Conservation (phyloP, 441 rosid species). For the Adansonia grandidieri region DNA sequence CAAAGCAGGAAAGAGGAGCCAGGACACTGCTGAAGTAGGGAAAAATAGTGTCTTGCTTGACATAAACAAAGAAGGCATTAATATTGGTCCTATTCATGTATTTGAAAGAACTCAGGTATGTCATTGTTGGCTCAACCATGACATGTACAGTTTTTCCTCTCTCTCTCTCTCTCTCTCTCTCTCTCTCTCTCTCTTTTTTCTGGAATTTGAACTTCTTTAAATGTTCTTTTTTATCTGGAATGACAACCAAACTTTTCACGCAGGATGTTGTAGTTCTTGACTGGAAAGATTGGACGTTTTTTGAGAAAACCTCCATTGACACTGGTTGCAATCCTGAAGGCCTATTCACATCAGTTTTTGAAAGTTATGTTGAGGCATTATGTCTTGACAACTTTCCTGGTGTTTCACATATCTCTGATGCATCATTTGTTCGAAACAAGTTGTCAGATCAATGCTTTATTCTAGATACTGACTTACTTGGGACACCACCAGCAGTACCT, state of each 20-base stretch:
- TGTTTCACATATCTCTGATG: conserved; percentile 27
- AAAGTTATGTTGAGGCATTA: conserved; percentile 42
- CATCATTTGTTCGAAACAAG: conserved; percentile 35
- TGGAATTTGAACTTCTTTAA: conserved; percentile 11
- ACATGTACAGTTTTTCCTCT: conserved; percentile 2
- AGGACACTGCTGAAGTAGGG: conserved; percentile 45
- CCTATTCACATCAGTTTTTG: conserved; percentile 39
- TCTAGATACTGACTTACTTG: conserved; percentile 38
- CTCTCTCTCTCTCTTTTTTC: not conserved
- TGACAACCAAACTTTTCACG: conserved; percentile 25
- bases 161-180: not conserved
- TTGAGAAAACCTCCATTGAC: conserved; percentile 39
- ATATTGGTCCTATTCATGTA: conserved; percentile 85
- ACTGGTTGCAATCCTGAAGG: conserved; percentile 32
- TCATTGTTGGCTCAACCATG: conserved; percentile 6
- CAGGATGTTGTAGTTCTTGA: conserved; percentile 62
- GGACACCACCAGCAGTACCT: conserved; percentile 38
- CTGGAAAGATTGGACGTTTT: conserved; percentile 76
- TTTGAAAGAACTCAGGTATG: conserved; percentile 73
- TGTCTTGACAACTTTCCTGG: conserved; percentile 44
- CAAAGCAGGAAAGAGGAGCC: conserved; percentile 54
- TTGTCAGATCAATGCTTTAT: conserved; percentile 32
- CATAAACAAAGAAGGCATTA: conserved; percentile 37
- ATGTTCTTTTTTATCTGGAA: conserved; percentile 10
- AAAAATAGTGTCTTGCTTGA: conserved; percentile 31